Evolutionary conservation across 345 rosid species (phyloP).

Genomic region (Eucalyptus melliodora): DNA sequence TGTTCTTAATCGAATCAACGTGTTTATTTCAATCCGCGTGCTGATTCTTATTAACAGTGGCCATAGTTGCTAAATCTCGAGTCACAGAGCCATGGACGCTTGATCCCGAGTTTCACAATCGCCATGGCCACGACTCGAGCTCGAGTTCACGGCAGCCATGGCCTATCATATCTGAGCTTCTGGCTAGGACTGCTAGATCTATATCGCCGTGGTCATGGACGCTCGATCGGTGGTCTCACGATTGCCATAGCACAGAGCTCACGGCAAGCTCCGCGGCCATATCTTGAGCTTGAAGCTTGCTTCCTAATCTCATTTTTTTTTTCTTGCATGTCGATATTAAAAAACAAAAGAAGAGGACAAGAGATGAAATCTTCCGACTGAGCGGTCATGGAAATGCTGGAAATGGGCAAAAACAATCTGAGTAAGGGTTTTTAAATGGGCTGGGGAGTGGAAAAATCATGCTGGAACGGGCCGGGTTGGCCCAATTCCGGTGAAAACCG

Average conservation of each 20-base stretch:
- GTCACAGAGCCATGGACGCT: not conserved
- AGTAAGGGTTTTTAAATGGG: not conserved
- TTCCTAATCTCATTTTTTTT: not conserved
- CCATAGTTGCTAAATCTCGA: not conserved
- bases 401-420: not conserved
- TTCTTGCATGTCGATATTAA: not conserved
- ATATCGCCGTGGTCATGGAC: not conserved
- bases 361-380: not conserved
- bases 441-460: not conserved
- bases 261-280: not conserved
- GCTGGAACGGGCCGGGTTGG: not conserved
- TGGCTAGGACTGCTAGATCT: not conserved
- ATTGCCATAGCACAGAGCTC: not conserved
- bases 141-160: not conserved
- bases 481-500: not conserved
- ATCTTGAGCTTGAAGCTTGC: not conserved
- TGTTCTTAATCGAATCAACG: not conserved
- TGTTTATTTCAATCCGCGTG: not conserved
- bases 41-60: not conserved
- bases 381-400: not conserved
- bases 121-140: not conserved
- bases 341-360: not conserved
- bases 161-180: not conserved
- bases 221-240: not conserved
- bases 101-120: not conserved